phyloP scores from a whole-genome alignment of 345 rosid species.

The Syzygium aromaticum region DNA sequence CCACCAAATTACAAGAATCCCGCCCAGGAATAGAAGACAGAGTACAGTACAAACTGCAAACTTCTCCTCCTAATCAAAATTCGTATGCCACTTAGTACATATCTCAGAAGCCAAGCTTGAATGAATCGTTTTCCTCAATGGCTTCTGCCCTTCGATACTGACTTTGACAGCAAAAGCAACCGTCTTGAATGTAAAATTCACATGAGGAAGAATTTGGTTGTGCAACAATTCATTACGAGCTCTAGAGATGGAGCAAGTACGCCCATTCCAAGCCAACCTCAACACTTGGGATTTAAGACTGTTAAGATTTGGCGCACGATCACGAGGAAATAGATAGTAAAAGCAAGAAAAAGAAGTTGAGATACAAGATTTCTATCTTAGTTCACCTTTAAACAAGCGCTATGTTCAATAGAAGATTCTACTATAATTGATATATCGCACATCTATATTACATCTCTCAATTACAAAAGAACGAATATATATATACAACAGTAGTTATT shows the following conservation, averaged over 20 bases:
- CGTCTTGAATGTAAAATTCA: background rate
- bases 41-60: background rate
- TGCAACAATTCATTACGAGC: background rate
- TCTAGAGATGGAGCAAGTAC: background rate
- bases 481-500: too few species aligned
- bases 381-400: too few species aligned
- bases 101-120: background rate
- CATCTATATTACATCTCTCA: too few species aligned
- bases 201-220: background rate
- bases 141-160: background rate
- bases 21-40: background rate
- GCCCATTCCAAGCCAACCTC: background rate
- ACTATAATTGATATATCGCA: too few species aligned
- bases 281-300: background rate
- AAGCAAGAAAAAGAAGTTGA: too few species aligned
- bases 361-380: too few species aligned
- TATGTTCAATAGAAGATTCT: too few species aligned
- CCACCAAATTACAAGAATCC: background rate
- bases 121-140: background rate
- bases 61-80: background rate
- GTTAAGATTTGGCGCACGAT: too few species aligned
- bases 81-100: background rate
- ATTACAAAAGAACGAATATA: too few species aligned
- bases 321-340: too few species aligned
- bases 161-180: background rate